Conservation (phyloP, 176 grass and related monocot genomes). For the Secale cereale region DNA sequence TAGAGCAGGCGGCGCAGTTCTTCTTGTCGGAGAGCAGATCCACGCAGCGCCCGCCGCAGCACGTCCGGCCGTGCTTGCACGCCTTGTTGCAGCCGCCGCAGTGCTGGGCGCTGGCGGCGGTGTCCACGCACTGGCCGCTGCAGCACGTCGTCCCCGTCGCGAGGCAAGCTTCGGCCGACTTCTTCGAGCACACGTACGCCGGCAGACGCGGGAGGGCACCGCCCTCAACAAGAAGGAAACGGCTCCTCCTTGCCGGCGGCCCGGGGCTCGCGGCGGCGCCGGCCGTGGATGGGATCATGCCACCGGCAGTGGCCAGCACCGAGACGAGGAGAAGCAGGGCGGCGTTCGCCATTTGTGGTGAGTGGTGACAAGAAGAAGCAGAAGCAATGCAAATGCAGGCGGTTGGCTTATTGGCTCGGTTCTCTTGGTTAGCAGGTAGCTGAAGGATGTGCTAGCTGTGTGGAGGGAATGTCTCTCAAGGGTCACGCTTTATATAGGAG, state of each 20-base stretch:
- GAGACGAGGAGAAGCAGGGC: neutral
- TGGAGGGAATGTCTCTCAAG: neutral
- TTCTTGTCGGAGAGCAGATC: neutral
- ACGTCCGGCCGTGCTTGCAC: neutral
- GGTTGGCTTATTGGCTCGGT: neutral
- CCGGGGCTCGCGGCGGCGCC: neutral
- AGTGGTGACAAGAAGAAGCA: neutral
- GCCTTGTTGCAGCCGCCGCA: neutral
- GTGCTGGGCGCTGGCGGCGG: neutral
- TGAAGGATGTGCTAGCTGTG: neutral
- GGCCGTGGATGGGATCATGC: neutral
- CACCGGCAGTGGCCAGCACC: neutral
- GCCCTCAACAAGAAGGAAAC: neutral
- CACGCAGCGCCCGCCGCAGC: neutral
- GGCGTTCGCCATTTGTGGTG: neutral
- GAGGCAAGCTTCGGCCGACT: conserved; percentile 13
- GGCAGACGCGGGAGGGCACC: neutral
- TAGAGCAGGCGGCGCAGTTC: neutral
- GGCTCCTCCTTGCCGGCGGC: neutral
- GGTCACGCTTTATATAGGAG: neutral
- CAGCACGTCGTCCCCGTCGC: conserved; percentile 7
- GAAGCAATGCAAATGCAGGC: neutral
- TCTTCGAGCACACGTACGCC: neutral
- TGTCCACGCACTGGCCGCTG: neutral
- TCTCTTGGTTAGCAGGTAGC: neutral